Evolutionary conservation across 1,139 yeast genomes (phyloP), one percentile per base, ranked within the genome.

Genomic region (Lodderomyces theae): DNA sequence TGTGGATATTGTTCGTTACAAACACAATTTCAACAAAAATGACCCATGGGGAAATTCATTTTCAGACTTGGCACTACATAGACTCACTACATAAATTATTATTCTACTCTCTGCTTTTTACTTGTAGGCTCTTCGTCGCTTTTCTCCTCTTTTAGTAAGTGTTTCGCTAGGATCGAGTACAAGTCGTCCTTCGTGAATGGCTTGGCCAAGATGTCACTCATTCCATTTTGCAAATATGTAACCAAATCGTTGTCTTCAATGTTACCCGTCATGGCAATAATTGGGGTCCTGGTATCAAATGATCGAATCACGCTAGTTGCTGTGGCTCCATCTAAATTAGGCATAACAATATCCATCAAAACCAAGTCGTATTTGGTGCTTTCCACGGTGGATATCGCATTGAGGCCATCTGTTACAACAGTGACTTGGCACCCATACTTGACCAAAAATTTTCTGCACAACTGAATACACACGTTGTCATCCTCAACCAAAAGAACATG

Each of bases 351-450:
- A 63, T 89, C 96, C 95, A 90, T 88, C 40, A 90, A 66, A 1
- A 90, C 95, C 44, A 89, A 66, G 59, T 89, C 96, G 56, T 84
- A 89, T 52, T 81, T 78, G 28, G 80, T 77, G 43, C 77, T 78
- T 58, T 87, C 95, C 37, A 87, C 82, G 1, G 85, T 83, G 25
- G 82, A 77, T 38, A 92, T 88, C 2, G 97, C 97, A 34, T 86
- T 83, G 19, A 90, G 64, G 0, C 98, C 98, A 64, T 90, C 96
- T 13, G 89, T 85, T 0, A 89, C 97, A 21, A 88, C 88, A 35
- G 94, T 92, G 3, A 90, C 96, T 22, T 88, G 82, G 61, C 96
- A 90, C 1, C 97, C 97, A 58, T 86, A 88, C 55, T 87, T 86
- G 53, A 80, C 79, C 47, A 92, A 63, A 56, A 90, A 87, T 58